Evolutionary conservation across 2,329 filamentous ascomycete species (phyloP), one percentile per base, ranked within the genome.

Genomic region (Fusarium falciforme): DNA sequence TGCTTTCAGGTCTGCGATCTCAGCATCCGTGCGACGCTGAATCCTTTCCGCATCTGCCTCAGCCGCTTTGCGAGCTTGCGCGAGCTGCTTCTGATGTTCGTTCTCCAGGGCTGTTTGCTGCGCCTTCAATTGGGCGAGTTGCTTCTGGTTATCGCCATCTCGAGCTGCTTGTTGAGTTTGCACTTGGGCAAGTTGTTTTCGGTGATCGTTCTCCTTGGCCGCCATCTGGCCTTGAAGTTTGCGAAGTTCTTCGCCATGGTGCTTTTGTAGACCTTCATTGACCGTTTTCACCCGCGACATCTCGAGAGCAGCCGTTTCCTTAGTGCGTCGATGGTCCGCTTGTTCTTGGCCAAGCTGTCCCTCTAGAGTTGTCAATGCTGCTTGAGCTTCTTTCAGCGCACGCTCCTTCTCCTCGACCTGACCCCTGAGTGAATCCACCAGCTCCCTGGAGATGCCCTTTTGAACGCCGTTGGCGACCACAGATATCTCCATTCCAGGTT

Each of bases 371-470:
- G 85, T 81, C 6, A 86, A 77, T 42, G 86, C 84, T 12, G 84
- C 82, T 57, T 88, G 84, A 2, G 83, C 81, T 42, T 87, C 85
- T 68, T 88, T 84, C 29, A 91, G 77, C 2, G 83, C 80, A 35
- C 82, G 83, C 25, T 91, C 91, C 72, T 92, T 94, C 68, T 96
- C 92, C 68, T 93, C 91, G 1, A 97, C 82, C 79, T 98, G 93
- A 6, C 88, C 87, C 59, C 94, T 91, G 35, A 99, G 85, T 1
- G 93, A 92, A 81, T 99, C 96, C 5, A 99, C 93, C 40, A 98
- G 86, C 78, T 98, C 94, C 44, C 96, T 90, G n/a, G 97, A 98
- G 40, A 99, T 93, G 5, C 96, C 96, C 78, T 96, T 95, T 75
- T 96, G 92, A 12, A 95, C 85, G 0, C 93, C 94, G 79, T 95